These are phyloP conservation scores for Cenchrus americanus DNA, from an alignment of 176 grass and related monocot species.

Conservation along the genomic window DNA sequence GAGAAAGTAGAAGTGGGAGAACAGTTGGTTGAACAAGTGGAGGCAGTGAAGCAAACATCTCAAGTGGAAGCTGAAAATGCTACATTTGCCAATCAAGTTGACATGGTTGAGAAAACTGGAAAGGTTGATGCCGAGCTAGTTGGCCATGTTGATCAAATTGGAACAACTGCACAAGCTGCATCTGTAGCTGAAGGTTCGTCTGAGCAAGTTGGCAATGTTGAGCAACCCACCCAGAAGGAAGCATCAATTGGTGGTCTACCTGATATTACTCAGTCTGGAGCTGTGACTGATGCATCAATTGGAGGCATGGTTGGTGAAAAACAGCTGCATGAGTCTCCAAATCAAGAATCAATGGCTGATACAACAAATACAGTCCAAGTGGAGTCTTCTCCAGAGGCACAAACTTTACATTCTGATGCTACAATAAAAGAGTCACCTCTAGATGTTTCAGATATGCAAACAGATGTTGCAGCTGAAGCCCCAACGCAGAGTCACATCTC, in stretches of 20 bases:
- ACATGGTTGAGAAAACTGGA: conserved; percentile 29
- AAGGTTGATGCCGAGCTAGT: conserved; percentile 27
- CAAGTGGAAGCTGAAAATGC: conserved; percentile 35
- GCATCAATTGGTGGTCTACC: neutral
- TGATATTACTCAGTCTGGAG: neutral
- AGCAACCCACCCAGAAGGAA: conserved; percentile 23
- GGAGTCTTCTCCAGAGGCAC: neutral
- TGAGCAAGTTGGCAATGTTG: conserved; percentile 29
- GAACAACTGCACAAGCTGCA: conserved; percentile 30
- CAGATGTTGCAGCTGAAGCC: conserved; percentile 8
- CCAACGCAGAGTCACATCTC: neutral
- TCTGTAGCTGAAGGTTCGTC: conserved; percentile 5
- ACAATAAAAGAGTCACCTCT: neutral
- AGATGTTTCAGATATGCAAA: conserved; percentile 32
- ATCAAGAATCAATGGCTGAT: neutral
- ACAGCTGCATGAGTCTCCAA: neutral
- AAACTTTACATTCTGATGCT: conserved; percentile 8
- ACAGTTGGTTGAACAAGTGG: conserved; percentile 21
- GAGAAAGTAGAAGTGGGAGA: conserved; percentile 33
- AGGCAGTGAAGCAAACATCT: conserved; percentile 24
- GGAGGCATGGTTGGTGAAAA: neutral
- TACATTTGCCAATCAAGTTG: conserved; percentile 28
- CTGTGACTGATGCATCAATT: conserved; percentile 21
- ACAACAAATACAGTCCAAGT: conserved; percentile 16
- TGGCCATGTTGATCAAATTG: conserved; percentile 9